Evolutionary conservation across 495 filamentous ascomycete genomes (phyloP), one percentile per base, ranked within the genome.

Genomic region (Endocarpon pusillum): DNA sequence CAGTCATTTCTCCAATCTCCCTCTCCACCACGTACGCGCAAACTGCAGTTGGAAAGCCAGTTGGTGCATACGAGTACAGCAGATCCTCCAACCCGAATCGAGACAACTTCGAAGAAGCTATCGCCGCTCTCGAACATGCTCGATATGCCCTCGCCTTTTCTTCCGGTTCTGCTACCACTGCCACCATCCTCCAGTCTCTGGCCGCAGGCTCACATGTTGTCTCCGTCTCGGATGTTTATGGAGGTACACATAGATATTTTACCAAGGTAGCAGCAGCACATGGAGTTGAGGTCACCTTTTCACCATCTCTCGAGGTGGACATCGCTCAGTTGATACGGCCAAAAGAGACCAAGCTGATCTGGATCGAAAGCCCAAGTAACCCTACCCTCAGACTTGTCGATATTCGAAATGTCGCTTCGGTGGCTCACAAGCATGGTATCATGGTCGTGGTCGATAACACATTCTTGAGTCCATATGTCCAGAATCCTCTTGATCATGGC

Each of bases 391-490:
- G 75, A 3, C 65, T 99, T 23, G 87, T 94, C 25, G 86, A 96
- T 54, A 96, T 99, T 44, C 64, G 76, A 34, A 73, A 77, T 19
- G 81, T 96, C 2, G 78, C 78, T 11, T 69, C 70, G 10, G 64
- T 75, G 21, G 89, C 89, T 3, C 91, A 96, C 51, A 60, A 78
- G 39, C 78, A 82, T 51, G 85, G 85, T 32, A 83, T 99, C 39
- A 59, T 81, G 43, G 89, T 99, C 7, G 91, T 99, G 3, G 89
- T 99, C 2, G 89, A 99, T 58, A 99, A 99, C 63, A 99, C 89
- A 2, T 99, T 99, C 63, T 60, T 99, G 46, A 81, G 73, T 40
- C 89, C 89, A 18, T 99, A 96, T 51, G 66, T 96, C 17, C 89
- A 99, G 56, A 96, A 94, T 53, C 89, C 89, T 1, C 67, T 99